phyloP scores from a whole-genome alignment of 495 filamentous ascomycete genomes.

The Penicillium salamii region DNA sequence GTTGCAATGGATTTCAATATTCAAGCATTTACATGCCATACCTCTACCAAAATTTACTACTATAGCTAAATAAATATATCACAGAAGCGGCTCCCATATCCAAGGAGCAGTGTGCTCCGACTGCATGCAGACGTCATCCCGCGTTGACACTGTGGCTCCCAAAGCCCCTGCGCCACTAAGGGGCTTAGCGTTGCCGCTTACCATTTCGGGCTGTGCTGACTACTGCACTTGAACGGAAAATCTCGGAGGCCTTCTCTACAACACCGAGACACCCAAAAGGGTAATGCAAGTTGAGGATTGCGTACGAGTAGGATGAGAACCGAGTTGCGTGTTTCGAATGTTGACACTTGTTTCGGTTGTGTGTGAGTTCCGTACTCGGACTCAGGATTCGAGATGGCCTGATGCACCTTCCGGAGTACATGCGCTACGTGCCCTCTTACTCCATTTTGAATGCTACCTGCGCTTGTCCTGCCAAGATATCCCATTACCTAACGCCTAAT shows the following conservation, averaged over 20 bases:
- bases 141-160: conserved; percentile 16
- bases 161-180: conserved; percentile 22
- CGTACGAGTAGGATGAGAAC: not conserved
- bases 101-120: conserved; percentile 27
- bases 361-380: no score
- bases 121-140: conserved; percentile 20
- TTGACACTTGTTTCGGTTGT: not conserved
- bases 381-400: no score
- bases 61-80: not conserved
- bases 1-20: no score
- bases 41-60: no score
- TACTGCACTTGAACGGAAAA: conserved; percentile 11
- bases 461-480: no score
- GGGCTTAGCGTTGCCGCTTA: conserved; percentile 16
- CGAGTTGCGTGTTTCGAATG: no score
- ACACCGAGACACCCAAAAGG: conserved; percentile 16
- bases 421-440: no score
- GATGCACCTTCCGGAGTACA: no score
- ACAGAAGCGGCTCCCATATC: not conserved
- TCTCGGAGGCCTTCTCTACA: conserved; percentile 1
- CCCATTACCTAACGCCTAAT: not conserved
- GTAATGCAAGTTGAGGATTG: not conserved
- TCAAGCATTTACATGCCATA: no score
- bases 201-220: no score
- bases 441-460: no score